A percentile compares a stretch with the other conserved stretches of the same genome.
phyloP scores from a whole-genome alignment of 805 yeast genomes.

The Candida coleopterorum region DNA sequence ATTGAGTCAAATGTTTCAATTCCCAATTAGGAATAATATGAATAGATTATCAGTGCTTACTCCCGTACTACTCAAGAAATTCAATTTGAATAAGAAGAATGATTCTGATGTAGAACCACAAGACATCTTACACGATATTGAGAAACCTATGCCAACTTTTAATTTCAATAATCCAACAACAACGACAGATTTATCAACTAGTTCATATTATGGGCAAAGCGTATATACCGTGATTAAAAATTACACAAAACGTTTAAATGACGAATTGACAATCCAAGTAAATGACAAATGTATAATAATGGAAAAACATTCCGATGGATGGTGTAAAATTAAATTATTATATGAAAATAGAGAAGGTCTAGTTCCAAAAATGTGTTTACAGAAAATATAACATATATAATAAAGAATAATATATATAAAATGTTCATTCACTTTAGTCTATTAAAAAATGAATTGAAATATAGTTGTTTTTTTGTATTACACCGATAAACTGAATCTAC shows the following conservation, averaged over 20 bases:
- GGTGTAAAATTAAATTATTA: conserved; percentile 29
- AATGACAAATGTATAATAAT: conserved; percentile 27
- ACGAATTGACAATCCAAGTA: conserved; percentile 26
- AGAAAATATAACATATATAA: conserved; percentile 11
- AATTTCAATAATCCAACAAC: background rate
- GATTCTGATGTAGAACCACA: conserved; percentile 2
- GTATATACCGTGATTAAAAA: conserved; percentile 20
- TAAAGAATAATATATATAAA: no score
- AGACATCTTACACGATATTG: background rate
- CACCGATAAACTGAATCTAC: no score
- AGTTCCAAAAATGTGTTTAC: conserved; percentile 29
- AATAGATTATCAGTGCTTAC: conserved; percentile 15
- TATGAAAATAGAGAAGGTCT: conserved; percentile 20
- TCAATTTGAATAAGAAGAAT: conserved; percentile 22
- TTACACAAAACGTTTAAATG: conserved; percentile 25
- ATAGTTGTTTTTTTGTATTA: no score
- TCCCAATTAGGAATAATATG: background rate
- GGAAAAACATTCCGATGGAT: conserved; percentile 30
- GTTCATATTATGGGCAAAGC: conserved; percentile 3
- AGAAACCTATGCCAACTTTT: background rate
- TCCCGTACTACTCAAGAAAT: conserved; percentile 29
- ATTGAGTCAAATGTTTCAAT: conserved; percentile 4
- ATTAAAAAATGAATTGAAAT: no score
- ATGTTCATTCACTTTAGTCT: no score
- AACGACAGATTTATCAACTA: background rate